Percentiles rank a stretch among this genome's conserved stretches.
These are phyloP conservation scores for Sphaerostilbella broomeana DNA, from an alignment of 2,329 filamentous ascomycete genomes.

Conservation along the genomic window DNA sequence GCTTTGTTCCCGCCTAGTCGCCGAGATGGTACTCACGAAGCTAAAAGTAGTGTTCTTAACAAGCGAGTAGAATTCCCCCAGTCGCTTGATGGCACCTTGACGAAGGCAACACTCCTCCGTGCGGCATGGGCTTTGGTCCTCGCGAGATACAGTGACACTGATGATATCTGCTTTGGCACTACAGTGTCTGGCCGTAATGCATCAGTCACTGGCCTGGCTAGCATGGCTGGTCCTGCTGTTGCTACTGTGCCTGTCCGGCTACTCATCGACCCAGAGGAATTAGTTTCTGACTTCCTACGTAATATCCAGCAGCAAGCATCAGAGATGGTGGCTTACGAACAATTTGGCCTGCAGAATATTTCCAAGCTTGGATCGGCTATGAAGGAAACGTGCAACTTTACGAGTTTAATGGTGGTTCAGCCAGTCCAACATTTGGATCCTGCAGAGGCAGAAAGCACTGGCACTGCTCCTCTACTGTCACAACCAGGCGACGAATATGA, in stretches of 20 bases:
- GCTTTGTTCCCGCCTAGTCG: neutral
- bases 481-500: neutral
- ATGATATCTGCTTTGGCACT: slow-evolving; percentile 9
- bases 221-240: slow-evolving; percentile 4
- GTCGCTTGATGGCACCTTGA: neutral
- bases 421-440: neutral
- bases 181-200: slow-evolving; percentile 12
- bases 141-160: slow-evolving; percentile 6
- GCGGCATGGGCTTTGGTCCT: slow-evolving; percentile 10
- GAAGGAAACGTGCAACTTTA: slow-evolving; percentile 5
- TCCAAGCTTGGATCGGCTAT: neutral
- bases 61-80: slow-evolving; percentile 14
- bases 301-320: slow-evolving; percentile 4
- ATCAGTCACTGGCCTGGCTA: slow-evolving; percentile 3
- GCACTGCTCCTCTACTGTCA: slow-evolving; percentile 2
- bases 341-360: slow-evolving; percentile 9
- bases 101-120: slow-evolving; percentile 7
- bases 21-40: no score
- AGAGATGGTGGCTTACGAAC: slow-evolving; percentile 8
- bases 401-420: slow-evolving; percentile 4
- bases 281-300: slow-evolving; percentile 1
- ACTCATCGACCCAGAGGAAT: neutral
- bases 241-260: slow-evolving; percentile 10
- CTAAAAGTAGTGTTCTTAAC: no score
- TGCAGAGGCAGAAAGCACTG: neutral